A percentile compares a stretch with the other conserved stretches of the same genome.
phyloP scores from a whole-genome alignment of 805 yeast genomes.

The Saturnispora zaruensis region DNA sequence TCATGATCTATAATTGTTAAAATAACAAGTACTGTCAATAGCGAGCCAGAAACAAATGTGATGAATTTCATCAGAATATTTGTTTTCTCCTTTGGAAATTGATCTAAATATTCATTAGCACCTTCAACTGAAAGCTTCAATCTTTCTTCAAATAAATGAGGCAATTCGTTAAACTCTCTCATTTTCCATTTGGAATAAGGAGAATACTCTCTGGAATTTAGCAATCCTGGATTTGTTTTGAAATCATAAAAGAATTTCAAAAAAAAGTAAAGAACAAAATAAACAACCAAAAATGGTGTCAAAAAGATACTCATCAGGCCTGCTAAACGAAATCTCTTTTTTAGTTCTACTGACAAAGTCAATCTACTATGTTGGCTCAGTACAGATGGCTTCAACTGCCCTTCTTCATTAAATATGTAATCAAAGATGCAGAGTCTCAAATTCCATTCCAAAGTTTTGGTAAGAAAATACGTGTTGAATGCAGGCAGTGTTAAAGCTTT shows the following conservation, averaged over 20 bases:
- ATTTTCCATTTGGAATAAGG: constrained; percentile 94
- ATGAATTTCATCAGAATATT: constrained; percentile 49
- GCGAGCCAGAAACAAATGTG: constrained; percentile 76
- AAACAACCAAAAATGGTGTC: constrained; percentile 79
- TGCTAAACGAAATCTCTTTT: constrained; percentile 76
- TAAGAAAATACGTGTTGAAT: constrained; percentile 36
- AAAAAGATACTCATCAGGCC: constrained; percentile 75
- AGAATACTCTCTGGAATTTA: constrained; percentile 81
- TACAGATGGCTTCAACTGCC: constrained; percentile 67
- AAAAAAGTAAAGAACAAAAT: constrained; percentile 75
- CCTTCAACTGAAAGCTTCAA: constrained; percentile 68
- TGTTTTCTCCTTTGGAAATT: constrained; percentile 77
- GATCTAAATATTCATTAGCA: constrained; percentile 78
- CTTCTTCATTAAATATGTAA: constrained; percentile 72
- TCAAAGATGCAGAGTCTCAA: constrained; percentile 80
- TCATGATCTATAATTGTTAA: constrained; percentile 81
- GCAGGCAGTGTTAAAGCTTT: constrained; percentile 42
- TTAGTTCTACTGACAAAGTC: constrained; percentile 57
- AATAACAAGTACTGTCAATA: constrained; percentile 79
- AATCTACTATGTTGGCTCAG: constrained; percentile 64
- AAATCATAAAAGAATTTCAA: constrained; percentile 90
- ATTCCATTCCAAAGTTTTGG: constrained; percentile 93
- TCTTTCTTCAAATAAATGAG: constrained; percentile 78
- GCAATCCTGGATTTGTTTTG: constrained; percentile 74
- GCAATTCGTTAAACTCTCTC: constrained; percentile 87